These are phyloP conservation scores for Sindora glabra DNA, from an alignment of 306 rosid species.

Conservation along the genomic window DNA sequence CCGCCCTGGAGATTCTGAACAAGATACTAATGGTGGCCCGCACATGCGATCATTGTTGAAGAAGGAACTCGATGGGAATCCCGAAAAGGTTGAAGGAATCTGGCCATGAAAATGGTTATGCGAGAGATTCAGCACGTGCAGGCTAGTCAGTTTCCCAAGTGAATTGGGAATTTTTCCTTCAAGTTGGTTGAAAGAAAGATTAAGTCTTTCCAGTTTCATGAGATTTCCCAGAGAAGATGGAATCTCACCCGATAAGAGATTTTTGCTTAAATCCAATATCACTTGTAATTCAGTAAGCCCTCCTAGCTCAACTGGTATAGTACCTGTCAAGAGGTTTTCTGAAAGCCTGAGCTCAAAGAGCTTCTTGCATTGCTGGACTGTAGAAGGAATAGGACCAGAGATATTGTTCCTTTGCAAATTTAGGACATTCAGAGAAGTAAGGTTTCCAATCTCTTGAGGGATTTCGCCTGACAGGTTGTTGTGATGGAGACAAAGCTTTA, in stretches of 20 bases:
- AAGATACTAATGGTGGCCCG: constrained; percentile 57
- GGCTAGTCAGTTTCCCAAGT: constrained; percentile 71
- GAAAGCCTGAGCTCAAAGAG: constrained; percentile 83
- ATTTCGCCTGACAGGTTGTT: constrained; percentile 71
- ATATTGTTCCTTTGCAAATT: constrained; percentile 59
- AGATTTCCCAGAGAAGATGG: constrained; percentile 72
- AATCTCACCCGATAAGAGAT: constrained; percentile 53
- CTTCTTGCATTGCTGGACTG: constrained; percentile 56
- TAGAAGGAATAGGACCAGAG: constrained; percentile 60
- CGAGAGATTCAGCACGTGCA: constrained; percentile 74
- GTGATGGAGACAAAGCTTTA: constrained; percentile 66
- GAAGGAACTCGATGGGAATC: constrained; percentile 75
- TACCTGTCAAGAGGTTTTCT: constrained; percentile 53
- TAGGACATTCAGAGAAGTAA: constrained; percentile 71
- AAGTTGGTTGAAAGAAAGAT: constrained; percentile 71
- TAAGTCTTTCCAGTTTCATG: constrained; percentile 74
- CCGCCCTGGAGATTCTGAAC: constrained; percentile 35
- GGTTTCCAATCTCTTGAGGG: constrained; percentile 79
- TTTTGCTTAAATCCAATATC: constrained; percentile 64
- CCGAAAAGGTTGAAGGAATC: constrained; percentile 63
- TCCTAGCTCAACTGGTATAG: constrained; percentile 65
- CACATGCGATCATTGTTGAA: constrained; percentile 48
- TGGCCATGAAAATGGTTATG: constrained; percentile 60
- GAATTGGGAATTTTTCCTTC: constrained; percentile 67
- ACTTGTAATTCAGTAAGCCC: constrained; percentile 72